phyloP scores from a whole-genome alignment of 2,329 filamentous ascomycete genomes.

The Xylariales sp. region DNA sequence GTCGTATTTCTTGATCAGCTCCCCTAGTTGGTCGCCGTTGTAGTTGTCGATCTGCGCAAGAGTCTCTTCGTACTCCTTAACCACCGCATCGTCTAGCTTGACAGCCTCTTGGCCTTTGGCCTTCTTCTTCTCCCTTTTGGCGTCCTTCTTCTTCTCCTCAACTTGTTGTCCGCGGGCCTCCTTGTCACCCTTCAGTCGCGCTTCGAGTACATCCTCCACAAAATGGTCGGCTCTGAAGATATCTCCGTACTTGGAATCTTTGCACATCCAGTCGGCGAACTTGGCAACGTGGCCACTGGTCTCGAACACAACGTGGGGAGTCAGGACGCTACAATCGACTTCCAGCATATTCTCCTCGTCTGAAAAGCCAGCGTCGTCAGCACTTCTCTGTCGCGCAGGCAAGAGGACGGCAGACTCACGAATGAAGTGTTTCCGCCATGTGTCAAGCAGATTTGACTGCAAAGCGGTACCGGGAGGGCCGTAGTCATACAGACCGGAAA shows the following conservation, averaged over 20 bases:
- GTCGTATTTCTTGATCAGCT: constrained; percentile 85
- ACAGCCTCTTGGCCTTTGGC: constrained; percentile 68
- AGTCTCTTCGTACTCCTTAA: constrained; percentile 85
- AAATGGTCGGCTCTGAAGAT: constrained; percentile 95
- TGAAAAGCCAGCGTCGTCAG: too few relatives aligned
- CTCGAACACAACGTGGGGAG: constrained; percentile 89
- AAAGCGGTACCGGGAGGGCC: constrained; percentile 83
- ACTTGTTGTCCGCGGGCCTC: constrained; percentile 82
- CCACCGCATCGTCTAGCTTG: constrained; percentile 80
- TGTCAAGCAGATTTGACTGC: constrained; percentile 80
- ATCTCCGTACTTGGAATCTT: constrained; percentile 95
- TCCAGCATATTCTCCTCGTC: constrained; percentile 93
- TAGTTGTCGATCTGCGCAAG: constrained; percentile 96
- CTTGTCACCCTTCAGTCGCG: constrained; percentile 83
- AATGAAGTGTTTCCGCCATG: constrained; percentile 92
- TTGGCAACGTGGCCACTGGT: constrained; percentile 96
- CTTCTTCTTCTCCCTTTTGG: constrained; percentile 84
- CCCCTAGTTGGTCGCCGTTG: constrained; percentile 76
- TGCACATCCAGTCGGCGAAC: constrained; percentile 99
- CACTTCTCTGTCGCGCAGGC: too few relatives aligned
- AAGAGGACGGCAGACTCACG: too few relatives aligned
- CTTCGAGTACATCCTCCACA: constrained; percentile 89
- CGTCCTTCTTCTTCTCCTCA: constrained; percentile 67
- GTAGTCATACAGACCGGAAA: constrained; percentile 88
- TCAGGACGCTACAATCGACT: constrained; percentile 90